Evolutionary conservation across 1,284 basidiomycete genomes (phyloP).

Genomic region (Ustilago trichophora): DNA sequence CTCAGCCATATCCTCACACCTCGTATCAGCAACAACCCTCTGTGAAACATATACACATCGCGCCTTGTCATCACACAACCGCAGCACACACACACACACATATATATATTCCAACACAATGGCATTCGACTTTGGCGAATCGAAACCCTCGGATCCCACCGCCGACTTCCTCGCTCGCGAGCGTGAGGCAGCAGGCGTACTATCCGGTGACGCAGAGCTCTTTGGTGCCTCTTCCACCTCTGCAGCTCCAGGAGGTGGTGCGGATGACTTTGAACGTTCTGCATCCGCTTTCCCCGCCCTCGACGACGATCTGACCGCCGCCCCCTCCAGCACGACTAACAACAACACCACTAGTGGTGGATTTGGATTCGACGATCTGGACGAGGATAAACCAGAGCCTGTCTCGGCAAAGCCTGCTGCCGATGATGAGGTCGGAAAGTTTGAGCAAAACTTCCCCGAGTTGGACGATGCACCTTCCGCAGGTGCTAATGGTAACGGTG

Average conservation of each 20-base stretch:
- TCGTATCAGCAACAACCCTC: too few relatives aligned
- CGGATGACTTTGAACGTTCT: conserved; percentile 67
- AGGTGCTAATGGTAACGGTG: conserved; percentile 24
- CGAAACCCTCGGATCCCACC: conserved; percentile 58
- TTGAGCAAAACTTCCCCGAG: conserved; percentile 90
- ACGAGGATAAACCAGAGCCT: conserved; percentile 14
- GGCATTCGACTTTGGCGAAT: conserved; percentile 57
- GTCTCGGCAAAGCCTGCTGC: conserved; percentile 33
- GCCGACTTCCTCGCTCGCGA: conserved; percentile 65
- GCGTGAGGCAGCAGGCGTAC: conserved; percentile 58
- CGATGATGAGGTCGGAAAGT: conserved; percentile 82
- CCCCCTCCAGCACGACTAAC: too few relatives aligned
- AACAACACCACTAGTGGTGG: too few relatives aligned
- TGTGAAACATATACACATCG: too few relatives aligned
- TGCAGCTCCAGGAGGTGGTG: conserved; percentile 19
- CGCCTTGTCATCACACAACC: too few relatives aligned
- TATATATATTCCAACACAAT: conserved; percentile 20
- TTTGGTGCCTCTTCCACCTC: conserved; percentile 56
- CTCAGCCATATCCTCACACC: too few relatives aligned
- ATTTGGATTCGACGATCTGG: conserved; percentile 43
- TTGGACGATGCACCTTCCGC: conserved; percentile 70
- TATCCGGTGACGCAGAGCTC: conserved; percentile 54
- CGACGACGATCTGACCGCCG: conserved; percentile 63
- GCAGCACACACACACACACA: too few relatives aligned
- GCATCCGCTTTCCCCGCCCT: conserved; percentile 72